Evolutionary conservation across 768 basidiomycete species (phyloP).

Genomic region (Lepiota brunneoincarnata): DNA sequence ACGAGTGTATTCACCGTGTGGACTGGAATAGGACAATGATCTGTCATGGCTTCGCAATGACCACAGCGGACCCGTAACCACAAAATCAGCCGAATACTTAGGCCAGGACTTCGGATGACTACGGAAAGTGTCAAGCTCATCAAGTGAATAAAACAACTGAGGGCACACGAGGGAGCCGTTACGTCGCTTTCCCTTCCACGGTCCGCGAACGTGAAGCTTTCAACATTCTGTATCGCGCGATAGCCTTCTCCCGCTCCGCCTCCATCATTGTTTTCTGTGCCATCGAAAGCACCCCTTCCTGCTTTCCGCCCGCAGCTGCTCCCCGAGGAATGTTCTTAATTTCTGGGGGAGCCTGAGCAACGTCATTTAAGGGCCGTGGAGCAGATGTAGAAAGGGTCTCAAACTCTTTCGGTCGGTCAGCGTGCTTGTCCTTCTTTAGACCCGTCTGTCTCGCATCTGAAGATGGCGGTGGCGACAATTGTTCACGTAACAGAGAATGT

Average conservation of each 20-base stretch:
- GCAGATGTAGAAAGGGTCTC: conserved; percentile 44
- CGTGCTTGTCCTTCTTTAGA: conserved; percentile 22
- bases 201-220: conserved; percentile 45
- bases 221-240: conserved; percentile 65
- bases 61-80: too few relatives aligned
- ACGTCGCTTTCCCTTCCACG: not conserved
- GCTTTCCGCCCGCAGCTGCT: conserved; percentile 23
- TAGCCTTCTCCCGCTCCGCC: conserved; percentile 66
- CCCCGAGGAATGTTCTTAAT: conserved; percentile 55
- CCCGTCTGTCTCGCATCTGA: conserved; percentile 4
- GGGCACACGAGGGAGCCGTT: not conserved
- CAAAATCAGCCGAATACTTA: too few relatives aligned
- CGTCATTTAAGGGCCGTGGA: conserved; percentile 68
- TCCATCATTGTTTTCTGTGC: conserved; percentile 79
- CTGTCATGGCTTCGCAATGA: too few relatives aligned
- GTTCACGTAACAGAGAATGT: conserved; percentile 12
- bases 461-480: conserved; percentile 14
- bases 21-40: too few relatives aligned
- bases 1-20: too few relatives aligned
- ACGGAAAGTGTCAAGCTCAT: not conserved
- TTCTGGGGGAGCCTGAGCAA: conserved; percentile 66
- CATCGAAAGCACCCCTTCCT: conserved; percentile 60
- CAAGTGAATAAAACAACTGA: not conserved
- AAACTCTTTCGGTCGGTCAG: conserved; percentile 46
- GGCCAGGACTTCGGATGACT: too few relatives aligned